phyloP scores from a whole-genome alignment of 2,329 filamentous ascomycete genomes.

The Alternaria sp. region DNA sequence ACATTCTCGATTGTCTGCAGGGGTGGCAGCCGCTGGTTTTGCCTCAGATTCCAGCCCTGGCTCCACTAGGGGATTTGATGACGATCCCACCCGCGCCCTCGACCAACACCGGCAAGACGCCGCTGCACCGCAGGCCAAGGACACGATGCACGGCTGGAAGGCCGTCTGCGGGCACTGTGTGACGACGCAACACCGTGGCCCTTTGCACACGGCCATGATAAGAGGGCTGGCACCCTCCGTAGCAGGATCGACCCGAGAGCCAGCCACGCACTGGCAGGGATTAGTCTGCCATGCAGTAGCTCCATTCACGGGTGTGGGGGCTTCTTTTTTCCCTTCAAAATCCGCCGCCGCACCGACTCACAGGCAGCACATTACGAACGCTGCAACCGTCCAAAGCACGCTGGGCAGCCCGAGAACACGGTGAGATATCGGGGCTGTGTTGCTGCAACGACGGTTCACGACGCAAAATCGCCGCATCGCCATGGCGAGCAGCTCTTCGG shows the following conservation, averaged over 20 bases:
- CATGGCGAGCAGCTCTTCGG: conserved; percentile 33
- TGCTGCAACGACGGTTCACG: conserved; percentile 11
- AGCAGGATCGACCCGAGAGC: conserved; percentile 23
- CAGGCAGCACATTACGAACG: conserved; percentile 9
- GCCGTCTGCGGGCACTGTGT: background rate
- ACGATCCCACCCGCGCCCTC: conserved; percentile 7
- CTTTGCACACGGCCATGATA: background rate
- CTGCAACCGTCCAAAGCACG: conserved; percentile 11
- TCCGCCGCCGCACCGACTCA: conserved; percentile 23
- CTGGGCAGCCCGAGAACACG: conserved; percentile 1
- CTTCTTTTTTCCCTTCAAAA: conserved; percentile 19
- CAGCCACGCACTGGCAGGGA: conserved; percentile 16
- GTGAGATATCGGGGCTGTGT: background rate
- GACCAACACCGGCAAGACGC: conserved; percentile 2
- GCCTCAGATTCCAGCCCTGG: conserved; percentile 27
- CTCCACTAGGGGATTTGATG: conserved; percentile 15
- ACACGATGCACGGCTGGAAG: background rate
- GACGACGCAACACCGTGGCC: conserved; percentile 6
- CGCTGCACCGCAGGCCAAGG: conserved; percentile 1
- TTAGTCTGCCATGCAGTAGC: conserved; percentile 18
- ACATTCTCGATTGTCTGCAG: conserved; percentile 25
- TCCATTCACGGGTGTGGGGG: conserved; percentile 21
- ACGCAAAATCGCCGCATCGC: background rate
- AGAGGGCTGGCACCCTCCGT: conserved; percentile 7
- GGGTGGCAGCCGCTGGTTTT: conserved; percentile 26